Conservation (phyloP, 495 filamentous ascomycete genomes). For the Geoglossum glabrum region DNA sequence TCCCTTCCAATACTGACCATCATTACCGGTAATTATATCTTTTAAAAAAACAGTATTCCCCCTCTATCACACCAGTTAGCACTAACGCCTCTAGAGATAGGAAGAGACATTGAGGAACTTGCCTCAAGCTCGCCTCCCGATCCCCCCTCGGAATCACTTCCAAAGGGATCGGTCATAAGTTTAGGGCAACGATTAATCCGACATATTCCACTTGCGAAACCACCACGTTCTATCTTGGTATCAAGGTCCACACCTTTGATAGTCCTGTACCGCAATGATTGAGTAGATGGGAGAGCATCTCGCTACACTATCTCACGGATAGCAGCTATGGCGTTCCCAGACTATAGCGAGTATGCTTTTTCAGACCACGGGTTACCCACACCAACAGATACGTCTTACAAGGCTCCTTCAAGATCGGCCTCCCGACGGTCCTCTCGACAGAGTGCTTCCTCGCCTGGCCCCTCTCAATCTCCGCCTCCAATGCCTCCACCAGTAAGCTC, state of each 20-base stretch:
- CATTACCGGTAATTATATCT: neutral
- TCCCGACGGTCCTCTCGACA: slow-evolving; percentile 31
- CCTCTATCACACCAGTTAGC: neutral
- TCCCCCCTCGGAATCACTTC: neutral
- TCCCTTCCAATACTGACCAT: neutral
- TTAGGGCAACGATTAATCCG: neutral
- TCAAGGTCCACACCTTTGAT: neutral
- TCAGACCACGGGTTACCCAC: slow-evolving; percentile 36
- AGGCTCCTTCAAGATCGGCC: slow-evolving; percentile 37
- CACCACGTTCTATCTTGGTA: neutral
- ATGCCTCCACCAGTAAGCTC: slow-evolving; percentile 32
- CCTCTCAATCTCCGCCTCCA: slow-evolving; percentile 22
- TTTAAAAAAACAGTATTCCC: neutral
- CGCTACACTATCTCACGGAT: neutral
- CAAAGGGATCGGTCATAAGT: neutral
- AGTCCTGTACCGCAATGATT: neutral
- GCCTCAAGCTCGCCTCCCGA: neutral
- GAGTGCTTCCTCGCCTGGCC: slow-evolving; percentile 39
- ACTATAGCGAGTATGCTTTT: slow-evolving; percentile 27
- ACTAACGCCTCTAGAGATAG: neutral
- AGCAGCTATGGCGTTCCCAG: neutral
- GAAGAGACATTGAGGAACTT: neutral
- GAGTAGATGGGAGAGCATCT: neutral
- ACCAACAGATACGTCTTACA: slow-evolving; percentile 44
- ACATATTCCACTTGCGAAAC: neutral